Base-by-base conservation (phyloP, 176 grass and related monocot species). In the Eleusine indica region DNA sequence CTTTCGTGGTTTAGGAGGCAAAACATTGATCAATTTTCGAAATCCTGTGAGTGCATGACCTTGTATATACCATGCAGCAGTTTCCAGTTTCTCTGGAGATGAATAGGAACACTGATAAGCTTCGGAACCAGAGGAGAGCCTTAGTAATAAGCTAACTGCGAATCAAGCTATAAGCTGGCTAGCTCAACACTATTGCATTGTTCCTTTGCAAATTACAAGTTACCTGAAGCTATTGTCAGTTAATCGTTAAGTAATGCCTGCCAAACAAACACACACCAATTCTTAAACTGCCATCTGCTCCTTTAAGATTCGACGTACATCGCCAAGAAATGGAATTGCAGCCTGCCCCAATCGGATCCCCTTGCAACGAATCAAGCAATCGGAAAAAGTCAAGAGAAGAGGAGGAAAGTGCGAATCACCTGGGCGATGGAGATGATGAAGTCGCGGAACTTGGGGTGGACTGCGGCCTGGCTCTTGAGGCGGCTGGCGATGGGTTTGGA, bases 401-500 rank as follows among this genome's bases (percentile, higher is more conserved):
- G 22, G 56, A 71, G 18, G 19, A 53, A 14, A 51, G 56, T n/a
- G 56, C 5, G 56, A 30, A 30, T 64, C 25, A 94, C 96, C 93
- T 99, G 93, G 58, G 96, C 96, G 74, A 99, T 30, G 93, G 76
- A 66, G 68, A 99, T 76, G 87, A 99, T 96, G 77, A 94, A 79
- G 53, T 81, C 79, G 63, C 96, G 93, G 64, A 99, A 92, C 78
- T 92, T 94, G 85, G 93, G 96, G 85, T 99, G 96, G 79, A 91
- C 85, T 18, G 93, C 91, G 16, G 96, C 96, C 83, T 99, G 91
- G 87, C 46, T 89, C 89, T 99, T 99, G 77, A 99, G 96, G 56
- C 93, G 89, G 77, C 77, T 89, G 32, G 93, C 96, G 85, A 96
- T 96, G 72, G 96, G 93, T 79, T 99, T 99, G 86, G 89, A 96